phyloP scores from a whole-genome alignment of 306 rosid genomes.

The Quillaja saponaria region DNA sequence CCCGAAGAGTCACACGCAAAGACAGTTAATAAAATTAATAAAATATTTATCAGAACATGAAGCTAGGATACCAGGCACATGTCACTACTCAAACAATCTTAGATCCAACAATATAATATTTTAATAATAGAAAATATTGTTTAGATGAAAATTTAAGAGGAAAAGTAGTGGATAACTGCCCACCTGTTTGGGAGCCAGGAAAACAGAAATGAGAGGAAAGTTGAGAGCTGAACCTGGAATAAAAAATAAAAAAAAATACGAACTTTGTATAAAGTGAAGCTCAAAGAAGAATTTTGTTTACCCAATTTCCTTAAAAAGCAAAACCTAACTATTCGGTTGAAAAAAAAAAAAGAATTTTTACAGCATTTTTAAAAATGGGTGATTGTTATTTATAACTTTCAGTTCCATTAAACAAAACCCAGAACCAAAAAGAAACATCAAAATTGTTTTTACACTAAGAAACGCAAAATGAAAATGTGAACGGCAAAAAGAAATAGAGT shows the following conservation, averaged over 20 bases:
- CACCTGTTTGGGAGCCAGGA: conserved; percentile 10
- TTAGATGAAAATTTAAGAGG: neutral
- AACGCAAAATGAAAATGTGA: neutral
- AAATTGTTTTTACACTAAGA: too few species aligned
- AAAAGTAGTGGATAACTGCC: conserved; percentile 4
- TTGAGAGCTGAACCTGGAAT: conserved; percentile 9
- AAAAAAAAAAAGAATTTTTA: neutral
- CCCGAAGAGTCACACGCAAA: conserved; percentile 42
- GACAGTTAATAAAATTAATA: conserved; percentile 42
- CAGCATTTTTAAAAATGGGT: conserved; percentile 6
- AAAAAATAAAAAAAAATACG: neutral
- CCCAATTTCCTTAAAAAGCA: neutral
- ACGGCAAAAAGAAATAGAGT: neutral
- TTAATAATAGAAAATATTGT: neutral
- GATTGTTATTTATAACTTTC: neutral
- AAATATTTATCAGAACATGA: conserved; percentile 44
- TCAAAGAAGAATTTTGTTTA: neutral
- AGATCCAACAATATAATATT: conserved; percentile 45
- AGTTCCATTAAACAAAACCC: neutral
- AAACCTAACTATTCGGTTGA: neutral
- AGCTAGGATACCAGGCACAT: conserved; percentile 51
- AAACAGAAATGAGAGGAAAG: neutral
- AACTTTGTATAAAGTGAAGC: neutral
- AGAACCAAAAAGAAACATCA: too few species aligned
- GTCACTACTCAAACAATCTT: conserved; percentile 36